Evolutionary conservation across 441 rosid genomes (phyloP).

Genomic region (Croton laevigatus): DNA sequence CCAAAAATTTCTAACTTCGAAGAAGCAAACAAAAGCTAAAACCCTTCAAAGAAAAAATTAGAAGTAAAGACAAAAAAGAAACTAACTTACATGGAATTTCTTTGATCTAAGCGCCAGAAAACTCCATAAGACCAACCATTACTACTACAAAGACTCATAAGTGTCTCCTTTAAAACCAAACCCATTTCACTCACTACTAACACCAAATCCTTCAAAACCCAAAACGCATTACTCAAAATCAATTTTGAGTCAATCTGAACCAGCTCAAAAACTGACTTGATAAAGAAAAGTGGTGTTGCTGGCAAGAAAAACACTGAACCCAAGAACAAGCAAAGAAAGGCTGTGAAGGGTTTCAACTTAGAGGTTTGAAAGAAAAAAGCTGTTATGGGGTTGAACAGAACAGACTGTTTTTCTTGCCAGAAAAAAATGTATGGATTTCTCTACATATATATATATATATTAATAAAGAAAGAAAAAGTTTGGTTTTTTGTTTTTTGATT

Average conservation of each 20-base stretch:
- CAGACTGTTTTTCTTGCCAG: slow-evolving; percentile 3
- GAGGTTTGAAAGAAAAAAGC: neutral
- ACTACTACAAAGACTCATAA: slow-evolving; percentile 59
- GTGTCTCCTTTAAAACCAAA: slow-evolving; percentile 47
- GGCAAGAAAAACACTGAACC: neutral
- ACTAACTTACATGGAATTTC: slow-evolving; percentile 60
- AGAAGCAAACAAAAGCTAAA: slow-evolving; percentile 4
- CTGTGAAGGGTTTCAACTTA: slow-evolving; percentile 16
- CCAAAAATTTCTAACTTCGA: slow-evolving; percentile 13
- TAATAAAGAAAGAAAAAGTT: slow-evolving; percentile 6
- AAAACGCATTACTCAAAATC: slow-evolving; percentile 21
- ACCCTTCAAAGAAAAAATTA: neutral
- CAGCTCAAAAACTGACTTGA: neutral
- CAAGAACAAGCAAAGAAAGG: slow-evolving; percentile 9
- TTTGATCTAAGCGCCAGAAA: slow-evolving; percentile 69
- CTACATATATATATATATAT: slow-evolving; percentile 13
- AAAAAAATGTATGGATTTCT: slow-evolving; percentile 16
- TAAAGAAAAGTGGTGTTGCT: slow-evolving; percentile 5
- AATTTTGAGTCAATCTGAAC: slow-evolving; percentile 16
- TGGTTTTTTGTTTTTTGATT: slow-evolving; percentile 22
- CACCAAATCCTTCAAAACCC: slow-evolving; percentile 6
- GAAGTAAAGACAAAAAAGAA: slow-evolving; percentile 1
- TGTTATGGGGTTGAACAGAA: neutral
- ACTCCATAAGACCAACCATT: slow-evolving; percentile 87
- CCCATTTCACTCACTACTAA: slow-evolving; percentile 39